phyloP scores from a whole-genome alignment of 305 asterid genomes.

The Ruellia speciosa region DNA sequence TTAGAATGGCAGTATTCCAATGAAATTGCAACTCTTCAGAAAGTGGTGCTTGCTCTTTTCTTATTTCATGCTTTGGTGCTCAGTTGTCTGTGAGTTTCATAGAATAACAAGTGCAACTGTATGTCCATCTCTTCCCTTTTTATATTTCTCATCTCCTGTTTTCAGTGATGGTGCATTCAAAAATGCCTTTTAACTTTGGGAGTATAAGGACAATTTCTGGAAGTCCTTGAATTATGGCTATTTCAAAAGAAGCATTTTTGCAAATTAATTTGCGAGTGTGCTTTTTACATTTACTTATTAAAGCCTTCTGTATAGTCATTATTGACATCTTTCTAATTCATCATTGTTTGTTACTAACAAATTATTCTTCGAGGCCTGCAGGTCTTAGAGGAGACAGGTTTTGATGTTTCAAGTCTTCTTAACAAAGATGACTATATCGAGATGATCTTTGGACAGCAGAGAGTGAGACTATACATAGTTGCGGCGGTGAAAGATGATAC shows the following conservation, averaged over 20 bases:
- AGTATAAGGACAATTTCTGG: too few relatives aligned
- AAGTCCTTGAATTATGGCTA: background rate
- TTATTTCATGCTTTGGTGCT: background rate
- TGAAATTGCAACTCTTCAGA: background rate
- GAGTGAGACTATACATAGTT: slow-evolving; percentile 70
- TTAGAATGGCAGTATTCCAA: too few relatives aligned
- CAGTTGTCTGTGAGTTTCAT: background rate
- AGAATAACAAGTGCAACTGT: background rate
- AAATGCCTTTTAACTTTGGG: background rate
- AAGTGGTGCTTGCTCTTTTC: background rate
- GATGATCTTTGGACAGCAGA: slow-evolving; percentile 86
- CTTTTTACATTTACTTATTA: background rate
- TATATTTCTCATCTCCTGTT: background rate
- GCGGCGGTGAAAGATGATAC: slow-evolving; percentile 72
- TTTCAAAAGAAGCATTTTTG: background rate
- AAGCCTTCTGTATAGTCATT: background rate
- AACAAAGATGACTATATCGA: slow-evolving; percentile 57
- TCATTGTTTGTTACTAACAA: background rate
- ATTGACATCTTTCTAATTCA: background rate
- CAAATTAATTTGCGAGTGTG: background rate
- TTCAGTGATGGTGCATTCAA: background rate
- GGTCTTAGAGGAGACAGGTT: slow-evolving; percentile 78
- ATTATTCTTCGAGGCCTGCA: slow-evolving; percentile 25
- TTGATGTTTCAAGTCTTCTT: slow-evolving; percentile 60
- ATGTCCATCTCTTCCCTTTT: background rate